Base-by-base conservation (phyloP, 345 rosid genomes). In the Draba incana region DNA sequence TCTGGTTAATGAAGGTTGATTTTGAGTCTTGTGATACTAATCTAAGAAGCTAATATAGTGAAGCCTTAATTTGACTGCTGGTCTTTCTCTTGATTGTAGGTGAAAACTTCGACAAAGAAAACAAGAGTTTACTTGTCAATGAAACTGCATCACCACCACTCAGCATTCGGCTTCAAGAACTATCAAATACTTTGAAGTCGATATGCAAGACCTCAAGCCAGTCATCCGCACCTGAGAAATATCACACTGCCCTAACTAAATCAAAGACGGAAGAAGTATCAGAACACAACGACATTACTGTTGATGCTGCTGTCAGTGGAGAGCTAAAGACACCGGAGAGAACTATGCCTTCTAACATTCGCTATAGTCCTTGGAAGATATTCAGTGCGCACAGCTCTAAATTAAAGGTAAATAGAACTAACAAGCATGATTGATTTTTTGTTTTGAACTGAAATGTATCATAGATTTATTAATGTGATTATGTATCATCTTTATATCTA, bases 251-350 rank as follows among this genome's bases (percentile, higher is more conserved):
- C 8, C 10, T 61, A 8, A 39, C 58, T 48, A 45, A 14, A 51
- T 73, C 11, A 43, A 61, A 8, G 0, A 16, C 11, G 6, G 65
- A 75, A 55, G 54, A 62, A 47, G 70, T 10, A 20, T 46, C 66
- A n/a, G 66, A 75, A 33, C 38, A 23, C 50, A 42, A 61, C 2
- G 24, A 63, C 7, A 20, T 46, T 10, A 62, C 53, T 30, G 23
- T 46, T 31, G 78, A 62, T 31, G 44, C 72, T 74, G 61, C 48
- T 30, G 15, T 57, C 41, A 61, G 33, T 54, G 58, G 57, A 57
- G 87, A 84, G 79, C 81, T 81, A 43, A 77, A 55, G 74, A 90
- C 92, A 28, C 94, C 94, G 0, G 79, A 78, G 10, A 69, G 24
- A 65, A 24, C 25, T 42, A 78, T 80, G 59, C 46, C 66, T 61